Evolutionary conservation across 208 protist genomes (phyloP).

Genomic region (Trypanosoma grayi): DNA sequence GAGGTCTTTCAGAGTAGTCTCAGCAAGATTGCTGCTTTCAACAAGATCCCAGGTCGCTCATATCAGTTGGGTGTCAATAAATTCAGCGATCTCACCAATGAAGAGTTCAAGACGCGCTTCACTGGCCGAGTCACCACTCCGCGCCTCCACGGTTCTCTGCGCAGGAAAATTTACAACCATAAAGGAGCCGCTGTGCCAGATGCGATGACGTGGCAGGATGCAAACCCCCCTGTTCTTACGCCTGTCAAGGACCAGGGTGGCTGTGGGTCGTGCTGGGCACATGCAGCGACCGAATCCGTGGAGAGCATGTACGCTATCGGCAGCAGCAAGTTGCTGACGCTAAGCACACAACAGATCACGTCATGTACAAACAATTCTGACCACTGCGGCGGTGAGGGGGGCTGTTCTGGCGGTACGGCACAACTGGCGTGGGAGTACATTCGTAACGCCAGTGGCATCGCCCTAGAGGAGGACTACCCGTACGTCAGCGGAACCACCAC

Average conservation of each 20-base stretch:
- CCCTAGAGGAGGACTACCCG: conserved; percentile 65
- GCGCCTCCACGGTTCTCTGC: background rate
- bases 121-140: background rate
- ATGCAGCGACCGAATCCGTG: conserved; percentile 56
- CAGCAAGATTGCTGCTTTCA: conserved; percentile 32
- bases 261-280: conserved; percentile 81
- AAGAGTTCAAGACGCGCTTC: conserved; percentile 32
- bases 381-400: conserved; percentile 60
- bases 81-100: conserved; percentile 48
- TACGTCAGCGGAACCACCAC: conserved; percentile 69
- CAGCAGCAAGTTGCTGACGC: conserved; percentile 49
- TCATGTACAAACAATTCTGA: conserved; percentile 77
- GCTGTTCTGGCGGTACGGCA: conserved; percentile 81
- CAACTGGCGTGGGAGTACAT: conserved; percentile 75
- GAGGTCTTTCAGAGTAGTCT: conserved; percentile 34
- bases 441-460: conserved; percentile 46
- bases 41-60: conserved; percentile 10
- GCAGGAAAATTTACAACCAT: background rate
- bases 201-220: conserved; percentile 27
- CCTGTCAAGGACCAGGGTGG: conserved; percentile 74
- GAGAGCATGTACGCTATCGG: conserved; percentile 76
- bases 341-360: conserved; percentile 93
- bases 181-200: background rate
- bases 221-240: conserved; percentile 44
- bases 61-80: conserved; percentile 39